These are phyloP conservation scores for Schizochytrium sp. DNA, from an alignment of 108 stramenopile genomes.

Conservation along the genomic window DNA sequence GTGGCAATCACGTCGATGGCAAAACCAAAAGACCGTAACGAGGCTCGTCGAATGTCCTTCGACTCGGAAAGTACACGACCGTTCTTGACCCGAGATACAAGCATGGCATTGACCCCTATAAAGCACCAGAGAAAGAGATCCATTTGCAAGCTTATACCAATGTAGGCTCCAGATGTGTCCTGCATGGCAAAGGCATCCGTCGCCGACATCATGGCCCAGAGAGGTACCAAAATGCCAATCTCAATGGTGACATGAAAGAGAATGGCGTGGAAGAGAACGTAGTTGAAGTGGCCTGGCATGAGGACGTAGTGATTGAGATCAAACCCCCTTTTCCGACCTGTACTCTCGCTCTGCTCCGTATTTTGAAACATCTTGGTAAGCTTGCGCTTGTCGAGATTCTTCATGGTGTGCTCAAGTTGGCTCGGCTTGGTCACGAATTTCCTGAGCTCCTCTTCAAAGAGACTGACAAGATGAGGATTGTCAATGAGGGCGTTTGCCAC, in stretches of 20 bases:
- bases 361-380: slow-evolving; percentile 41
- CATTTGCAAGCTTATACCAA: not conserved
- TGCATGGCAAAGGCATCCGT: not conserved
- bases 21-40: not conserved
- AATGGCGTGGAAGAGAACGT: slow-evolving; percentile 33
- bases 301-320: slow-evolving; percentile 34
- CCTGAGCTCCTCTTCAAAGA: not conserved
- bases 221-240: slow-evolving; percentile 27
- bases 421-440: not conserved
- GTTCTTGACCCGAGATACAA: not conserved
- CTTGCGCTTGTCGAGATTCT: slow-evolving; percentile 43
- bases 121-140: not conserved
- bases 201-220: slow-evolving; percentile 12
- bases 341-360: not conserved
- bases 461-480: not conserved
- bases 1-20: too few relatives aligned
- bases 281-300: slow-evolving; percentile 23
- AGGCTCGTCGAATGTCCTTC: not conserved
- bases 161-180: not conserved
- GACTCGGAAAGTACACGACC: not conserved
- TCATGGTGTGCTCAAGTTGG: slow-evolving; percentile 32
- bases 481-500: not conserved
- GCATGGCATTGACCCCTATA: not conserved
- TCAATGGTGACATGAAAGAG: slow-evolving; percentile 21
- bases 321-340: not conserved